Evolutionary conservation across 306 rosid genomes (phyloP), one percentile per base, ranked within the genome.

Genomic region (Rubus idaeus): DNA sequence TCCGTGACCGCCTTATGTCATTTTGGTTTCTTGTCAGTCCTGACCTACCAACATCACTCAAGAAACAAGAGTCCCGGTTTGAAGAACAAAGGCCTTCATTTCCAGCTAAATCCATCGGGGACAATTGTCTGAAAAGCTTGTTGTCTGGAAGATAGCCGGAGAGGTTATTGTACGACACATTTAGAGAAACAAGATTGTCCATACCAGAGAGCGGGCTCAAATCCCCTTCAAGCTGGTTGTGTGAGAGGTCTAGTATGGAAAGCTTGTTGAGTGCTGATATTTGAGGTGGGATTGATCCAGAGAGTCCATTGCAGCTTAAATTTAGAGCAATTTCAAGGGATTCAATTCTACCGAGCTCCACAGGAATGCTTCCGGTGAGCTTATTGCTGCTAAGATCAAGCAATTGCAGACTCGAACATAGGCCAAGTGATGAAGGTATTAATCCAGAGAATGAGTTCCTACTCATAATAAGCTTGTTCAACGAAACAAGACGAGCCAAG

Each of bases 371-470:
- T 57, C 96, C 98, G 1, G 67, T 83, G 67, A 96, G 89, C 79
- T 86, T 81, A 63, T 96, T 96, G 79, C 88, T 85, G 57, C 99
- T 87, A 35, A 96, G 97, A 83, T 96, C 99, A 85, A 96, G 97
- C 77, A 91, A 77, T 75, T 89, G 97, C n/a, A 96, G 96, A 80
- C 86, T 80, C 41, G 82, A 88, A 76, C 99, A 91, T 14, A 84
- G 83, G 75, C 93, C 81, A 40, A 96, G 75, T 14, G 97, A 91
- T 14, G 88, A 17, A 26, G 99, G 99, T 73, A 96, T 91, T 35
- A 81, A 57, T 23, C 98, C 99, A 53, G 96, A 89, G 68, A 96
- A 76, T 21, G 86, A 75, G 81, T 96, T 96, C 49, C 80, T 81
- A n/a, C 90, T 84, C 3, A 96, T 81, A 80, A 91, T 87, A 47